Evolutionary conservation across 2,329 filamentous ascomycete species (phyloP).

Genomic region (Pseudophaeomoniella oleicola): DNA sequence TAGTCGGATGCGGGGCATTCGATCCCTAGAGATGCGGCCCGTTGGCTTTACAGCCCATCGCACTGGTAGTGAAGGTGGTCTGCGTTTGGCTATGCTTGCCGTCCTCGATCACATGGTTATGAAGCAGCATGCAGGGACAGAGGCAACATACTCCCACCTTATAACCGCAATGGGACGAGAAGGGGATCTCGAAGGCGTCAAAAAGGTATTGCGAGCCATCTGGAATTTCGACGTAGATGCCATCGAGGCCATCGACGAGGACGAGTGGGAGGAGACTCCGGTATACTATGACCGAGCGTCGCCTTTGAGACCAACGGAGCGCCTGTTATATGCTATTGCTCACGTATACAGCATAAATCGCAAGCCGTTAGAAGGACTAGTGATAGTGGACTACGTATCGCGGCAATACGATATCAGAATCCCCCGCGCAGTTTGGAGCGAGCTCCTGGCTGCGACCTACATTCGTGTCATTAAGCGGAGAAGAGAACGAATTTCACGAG

Average conservation of each 20-base stretch:
- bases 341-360: constrained; percentile 55
- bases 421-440: constrained; percentile 44
- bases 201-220: constrained; percentile 32
- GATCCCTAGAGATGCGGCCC: constrained; percentile 8
- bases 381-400: constrained; percentile 49
- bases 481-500: constrained; percentile 16
- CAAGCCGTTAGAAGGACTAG: constrained; percentile 42
- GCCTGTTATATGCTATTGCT: constrained; percentile 51
- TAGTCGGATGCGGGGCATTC: constrained; percentile 12
- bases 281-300: constrained; percentile 31
- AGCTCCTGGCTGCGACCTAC: constrained; percentile 54
- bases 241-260: constrained; percentile 20
- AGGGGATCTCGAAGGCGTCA: constrained; percentile 32
- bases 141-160: constrained; percentile 37
- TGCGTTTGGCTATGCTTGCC: constrained; percentile 19
- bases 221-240: constrained; percentile 39
- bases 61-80: constrained; percentile 13
- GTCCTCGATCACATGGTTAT: constrained; percentile 35
- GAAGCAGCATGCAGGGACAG: constrained; percentile 29
- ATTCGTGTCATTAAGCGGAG: constrained; percentile 26
- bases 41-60: constrained; percentile 11
- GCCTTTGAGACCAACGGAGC: constrained; percentile 41
- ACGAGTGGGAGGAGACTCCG: constrained; percentile 18
- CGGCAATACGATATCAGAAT: constrained; percentile 44
- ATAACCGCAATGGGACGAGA: constrained; percentile 39